phyloP scores from a whole-genome alignment of 2,329 filamentous ascomycete genomes.

The Fonsecaea erecta region DNA sequence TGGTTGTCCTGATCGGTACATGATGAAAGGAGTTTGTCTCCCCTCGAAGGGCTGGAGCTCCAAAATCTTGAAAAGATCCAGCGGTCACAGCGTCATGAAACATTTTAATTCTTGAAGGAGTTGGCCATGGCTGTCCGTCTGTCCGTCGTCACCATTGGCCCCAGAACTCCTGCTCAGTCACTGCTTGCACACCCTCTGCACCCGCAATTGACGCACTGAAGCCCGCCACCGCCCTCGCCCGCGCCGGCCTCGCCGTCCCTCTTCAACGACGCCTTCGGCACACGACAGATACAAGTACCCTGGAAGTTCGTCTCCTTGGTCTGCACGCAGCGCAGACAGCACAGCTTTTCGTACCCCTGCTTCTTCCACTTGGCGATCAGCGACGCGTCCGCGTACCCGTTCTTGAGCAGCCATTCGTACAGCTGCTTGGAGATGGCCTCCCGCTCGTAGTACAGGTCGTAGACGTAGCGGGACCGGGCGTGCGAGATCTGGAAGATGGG shows the following conservation, averaged over 20 bases:
- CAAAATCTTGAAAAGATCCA: background rate
- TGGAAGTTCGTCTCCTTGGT: constrained; percentile 99
- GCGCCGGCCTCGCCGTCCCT: constrained; percentile 59
- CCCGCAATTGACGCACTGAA: constrained; percentile 94
- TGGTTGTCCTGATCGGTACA: background rate
- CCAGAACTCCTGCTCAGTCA: constrained; percentile 58
- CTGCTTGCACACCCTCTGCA: constrained; percentile 88
- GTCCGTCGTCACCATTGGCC: background rate
- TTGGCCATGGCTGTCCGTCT: background rate
- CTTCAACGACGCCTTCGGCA: constrained; percentile 86
- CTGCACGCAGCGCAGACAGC: constrained; percentile 93
- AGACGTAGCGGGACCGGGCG: constrained; percentile 79
- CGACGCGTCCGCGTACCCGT: constrained; percentile 91
- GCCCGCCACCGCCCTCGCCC: constrained; percentile 47
- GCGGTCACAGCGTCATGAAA: background rate
- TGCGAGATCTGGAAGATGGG: constrained; percentile 97
- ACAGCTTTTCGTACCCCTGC: constrained; percentile 97
- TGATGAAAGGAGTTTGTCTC: background rate
- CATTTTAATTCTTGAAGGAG: background rate
- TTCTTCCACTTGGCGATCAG: constrained; percentile 99
- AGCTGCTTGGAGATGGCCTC: constrained; percentile 89
- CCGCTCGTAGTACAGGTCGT: constrained; percentile 97
- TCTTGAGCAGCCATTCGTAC: constrained; percentile 97
- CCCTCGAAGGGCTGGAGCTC: background rate
- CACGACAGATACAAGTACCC: constrained; percentile 94